Percentiles rank a stretch among this genome's conserved stretches.
phyloP scores from a whole-genome alignment of 345 rosid species.

The Bruguiera sexangula region DNA sequence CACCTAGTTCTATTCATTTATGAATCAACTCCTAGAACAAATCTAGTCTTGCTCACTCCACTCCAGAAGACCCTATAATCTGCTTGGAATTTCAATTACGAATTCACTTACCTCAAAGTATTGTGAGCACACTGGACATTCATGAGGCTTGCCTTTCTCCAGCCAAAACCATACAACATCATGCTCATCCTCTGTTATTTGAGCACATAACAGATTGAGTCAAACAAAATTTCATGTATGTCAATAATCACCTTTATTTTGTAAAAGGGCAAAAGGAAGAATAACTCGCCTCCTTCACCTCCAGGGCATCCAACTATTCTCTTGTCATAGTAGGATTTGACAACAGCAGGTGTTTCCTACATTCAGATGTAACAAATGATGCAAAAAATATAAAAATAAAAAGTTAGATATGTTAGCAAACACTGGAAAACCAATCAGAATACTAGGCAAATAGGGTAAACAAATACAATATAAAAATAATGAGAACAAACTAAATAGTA shows the following conservation, averaged over 20 bases:
- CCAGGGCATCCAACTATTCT: conserved; percentile 92
- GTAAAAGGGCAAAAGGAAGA: conserved; percentile 3
- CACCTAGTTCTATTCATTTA: not conserved
- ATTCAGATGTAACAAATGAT: conserved; percentile 5
- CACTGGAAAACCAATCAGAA: not conserved
- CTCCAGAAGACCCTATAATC: not conserved
- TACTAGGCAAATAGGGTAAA: too few relatives aligned
- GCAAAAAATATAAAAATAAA: not conserved
- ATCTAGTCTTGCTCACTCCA: conserved; percentile 8
- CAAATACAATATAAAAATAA: too few relatives aligned
- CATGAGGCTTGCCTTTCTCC: conserved; percentile 75
- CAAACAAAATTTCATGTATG: not conserved
- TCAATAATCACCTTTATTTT: not conserved
- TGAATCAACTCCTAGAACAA: not conserved
- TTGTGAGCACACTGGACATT: conserved; percentile 86
- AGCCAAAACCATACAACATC: conserved; percentile 99
- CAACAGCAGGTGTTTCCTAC: conserved; percentile 73
- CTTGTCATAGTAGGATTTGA: conserved; percentile 68
- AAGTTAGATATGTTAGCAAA: not conserved
- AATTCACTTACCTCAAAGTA: conserved; percentile 66
- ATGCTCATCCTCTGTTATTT: conserved; percentile 76
- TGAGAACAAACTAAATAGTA: too few relatives aligned
- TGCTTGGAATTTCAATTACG: conserved; percentile 1
- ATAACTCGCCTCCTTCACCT: conserved; percentile 68
- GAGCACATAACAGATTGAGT: conserved; percentile 1